These are phyloP conservation scores for Phlebiopsis flavidoalba DNA, from an alignment of 768 basidiomycete genomes.

Conservation along the genomic window DNA sequence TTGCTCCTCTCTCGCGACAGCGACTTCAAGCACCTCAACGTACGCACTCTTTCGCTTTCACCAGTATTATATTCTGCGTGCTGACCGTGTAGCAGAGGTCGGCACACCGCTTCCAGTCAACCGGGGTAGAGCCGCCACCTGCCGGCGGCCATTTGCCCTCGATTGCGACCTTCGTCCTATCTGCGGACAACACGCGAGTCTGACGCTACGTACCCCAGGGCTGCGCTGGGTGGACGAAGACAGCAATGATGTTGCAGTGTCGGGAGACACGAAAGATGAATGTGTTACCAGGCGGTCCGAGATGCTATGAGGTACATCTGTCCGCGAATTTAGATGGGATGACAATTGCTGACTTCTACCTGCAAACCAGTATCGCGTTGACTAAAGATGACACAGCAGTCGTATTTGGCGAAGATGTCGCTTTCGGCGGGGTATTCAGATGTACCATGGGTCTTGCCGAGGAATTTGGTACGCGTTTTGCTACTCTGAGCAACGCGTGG, in stretches of 20 bases:
- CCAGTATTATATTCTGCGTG: conserved; percentile 2
- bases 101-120: conserved; percentile 45
- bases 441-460: conserved; percentile 93
- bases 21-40: conserved; percentile 7
- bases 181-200: conserved; percentile 62
- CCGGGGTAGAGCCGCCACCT: conserved; percentile 58
- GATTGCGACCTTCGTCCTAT: conserved; percentile 63
- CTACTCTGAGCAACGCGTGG: not conserved
- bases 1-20: conserved; percentile 14
- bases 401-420: conserved; percentile 89
- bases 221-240: conserved; percentile 69
- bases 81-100: not conserved
- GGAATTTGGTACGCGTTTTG: conserved; percentile 67
- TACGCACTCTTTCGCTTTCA: conserved; percentile 4
- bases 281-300: conserved; percentile 84
- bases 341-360: not conserved
- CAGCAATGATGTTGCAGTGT: conserved; percentile 53
- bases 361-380: conserved; percentile 59
- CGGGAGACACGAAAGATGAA: conserved; percentile 95
- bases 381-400: conserved; percentile 83
- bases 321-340: not conserved
- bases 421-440: conserved; percentile 92
- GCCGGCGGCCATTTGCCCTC: conserved; percentile 74
- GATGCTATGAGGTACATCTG: conserved; percentile 77
- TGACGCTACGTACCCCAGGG: conserved; percentile 68